These are phyloP conservation scores for Magnusiomyces magnusii DNA, from an alignment of 1,139 yeast genomes.

Conservation along the genomic window DNA sequence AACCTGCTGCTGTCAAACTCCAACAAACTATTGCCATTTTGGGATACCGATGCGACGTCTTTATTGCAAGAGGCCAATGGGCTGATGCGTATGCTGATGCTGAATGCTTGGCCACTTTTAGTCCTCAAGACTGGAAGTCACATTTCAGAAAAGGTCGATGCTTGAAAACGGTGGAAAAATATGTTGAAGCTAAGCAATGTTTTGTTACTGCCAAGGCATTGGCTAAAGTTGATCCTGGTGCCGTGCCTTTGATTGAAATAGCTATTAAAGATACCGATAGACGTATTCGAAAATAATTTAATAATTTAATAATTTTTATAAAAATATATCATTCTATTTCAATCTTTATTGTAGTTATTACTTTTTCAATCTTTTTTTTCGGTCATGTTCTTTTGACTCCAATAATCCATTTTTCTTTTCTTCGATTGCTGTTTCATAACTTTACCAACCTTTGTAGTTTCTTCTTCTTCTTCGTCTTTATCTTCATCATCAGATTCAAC, in stretches of 20 bases:
- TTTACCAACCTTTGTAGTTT: neutral
- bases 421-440: neutral
- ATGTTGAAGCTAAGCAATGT: slow-evolving; percentile 64
- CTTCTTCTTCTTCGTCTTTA: neutral
- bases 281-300: neutral
- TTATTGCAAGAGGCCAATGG: slow-evolving; percentile 55
- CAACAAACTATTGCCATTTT: slow-evolving; percentile 69
- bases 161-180: slow-evolving; percentile 58
- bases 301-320: no score
- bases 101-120: slow-evolving; percentile 62
- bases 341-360: no score
- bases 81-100: slow-evolving; percentile 76
- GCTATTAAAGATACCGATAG: slow-evolving; percentile 8
- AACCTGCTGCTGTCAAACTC: slow-evolving; percentile 68
- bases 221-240: slow-evolving; percentile 18
- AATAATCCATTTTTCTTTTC: neutral
- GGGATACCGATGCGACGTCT: slow-evolving; percentile 78
- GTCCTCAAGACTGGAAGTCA: slow-evolving; percentile 61
- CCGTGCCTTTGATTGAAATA: slow-evolving; percentile 9
- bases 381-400: neutral
- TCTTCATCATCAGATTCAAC: neutral
- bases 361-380: neutral
- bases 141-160: slow-evolving; percentile 79
- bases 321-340: neutral
- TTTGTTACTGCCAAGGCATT: slow-evolving; percentile 66